Conservation (phyloP, 1,139 yeast genomes). For the Ogataea hybrid region DNA sequence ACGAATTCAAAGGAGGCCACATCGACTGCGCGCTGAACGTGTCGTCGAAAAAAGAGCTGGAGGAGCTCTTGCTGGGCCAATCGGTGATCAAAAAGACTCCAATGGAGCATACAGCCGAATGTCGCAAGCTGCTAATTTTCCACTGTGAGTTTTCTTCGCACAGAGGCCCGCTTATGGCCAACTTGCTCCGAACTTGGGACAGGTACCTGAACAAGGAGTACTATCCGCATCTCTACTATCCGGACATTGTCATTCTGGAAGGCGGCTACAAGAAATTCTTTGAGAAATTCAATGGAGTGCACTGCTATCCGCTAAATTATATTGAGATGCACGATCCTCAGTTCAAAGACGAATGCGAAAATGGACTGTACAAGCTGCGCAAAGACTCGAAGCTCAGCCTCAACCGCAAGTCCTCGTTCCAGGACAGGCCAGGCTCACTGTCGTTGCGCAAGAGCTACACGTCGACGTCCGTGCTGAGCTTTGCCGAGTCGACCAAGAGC, state of each 20-base stretch:
- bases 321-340: constrained; percentile 83
- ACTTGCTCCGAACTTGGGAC: constrained; percentile 80
- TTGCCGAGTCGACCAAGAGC: constrained; percentile 19
- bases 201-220: constrained; percentile 66
- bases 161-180: constrained; percentile 91
- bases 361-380: constrained; percentile 68
- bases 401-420: constrained; percentile 28
- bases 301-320: constrained; percentile 75
- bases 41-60: constrained; percentile 67
- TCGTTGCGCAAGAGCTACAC: constrained; percentile 17
- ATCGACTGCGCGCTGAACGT: constrained; percentile 79
- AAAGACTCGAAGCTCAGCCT: constrained; percentile 48
- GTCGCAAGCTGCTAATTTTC: constrained; percentile 60
- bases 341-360: constrained; percentile 65
- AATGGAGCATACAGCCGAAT: constrained; percentile 19
- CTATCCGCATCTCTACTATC: constrained; percentile 81
- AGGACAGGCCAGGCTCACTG: constrained; percentile 8
- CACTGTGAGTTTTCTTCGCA: constrained; percentile 94
- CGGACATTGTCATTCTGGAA: constrained; percentile 82
- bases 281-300: constrained; percentile 43
- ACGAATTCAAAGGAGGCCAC: constrained; percentile 93
- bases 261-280: constrained; percentile 89
- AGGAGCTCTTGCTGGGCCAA: constrained; percentile 41
- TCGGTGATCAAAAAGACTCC: constrained; percentile 23
- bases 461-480: constrained; percentile 18